Conservation (phyloP, 2,329 filamentous ascomycete genomes). For the Emericellopsis atlantica region DNA sequence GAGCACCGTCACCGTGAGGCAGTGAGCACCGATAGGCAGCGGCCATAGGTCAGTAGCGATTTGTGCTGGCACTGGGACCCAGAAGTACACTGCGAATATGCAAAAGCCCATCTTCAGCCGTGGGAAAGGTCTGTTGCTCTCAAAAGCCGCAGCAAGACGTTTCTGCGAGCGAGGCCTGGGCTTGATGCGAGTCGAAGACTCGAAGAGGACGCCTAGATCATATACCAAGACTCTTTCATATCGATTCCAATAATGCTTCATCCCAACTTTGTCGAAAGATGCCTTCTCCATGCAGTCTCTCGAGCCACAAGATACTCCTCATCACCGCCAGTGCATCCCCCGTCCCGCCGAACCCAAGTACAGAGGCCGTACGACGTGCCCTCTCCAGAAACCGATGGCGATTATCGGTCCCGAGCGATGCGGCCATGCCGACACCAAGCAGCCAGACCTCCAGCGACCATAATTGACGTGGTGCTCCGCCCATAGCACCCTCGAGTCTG, state of each 20-base stretch:
- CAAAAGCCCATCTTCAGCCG: no score
- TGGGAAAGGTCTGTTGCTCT: no score
- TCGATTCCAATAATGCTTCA: not conserved
- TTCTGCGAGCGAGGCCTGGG: no score
- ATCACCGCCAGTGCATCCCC: constrained; percentile 6
- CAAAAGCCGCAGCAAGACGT: no score
- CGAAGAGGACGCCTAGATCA: no score
- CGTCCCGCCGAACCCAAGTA: constrained; percentile 2
- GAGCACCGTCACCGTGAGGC: no score
- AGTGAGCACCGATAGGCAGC: no score
- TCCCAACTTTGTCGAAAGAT: constrained; percentile 15
- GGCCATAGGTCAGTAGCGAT: no score
- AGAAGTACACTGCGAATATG: no score
- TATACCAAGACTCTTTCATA: no score
- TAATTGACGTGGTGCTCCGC: constrained; percentile 1
- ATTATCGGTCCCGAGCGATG: constrained; percentile 13
- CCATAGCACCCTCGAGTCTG: constrained; percentile 12
- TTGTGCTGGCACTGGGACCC: no score
- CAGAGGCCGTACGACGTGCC: constrained; percentile 5
- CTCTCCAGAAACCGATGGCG: constrained; percentile 15
- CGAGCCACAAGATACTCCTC: constrained; percentile 16
- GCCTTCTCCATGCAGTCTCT: constrained; percentile 6
- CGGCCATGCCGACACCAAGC: constrained; percentile 24
- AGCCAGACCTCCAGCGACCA: constrained; percentile 26
- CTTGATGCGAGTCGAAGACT: no score